Percentiles rank a stretch among this genome's conserved stretches.
Conservation (phyloP, 257 asterid species). For the Capsicum baccatum region DNA sequence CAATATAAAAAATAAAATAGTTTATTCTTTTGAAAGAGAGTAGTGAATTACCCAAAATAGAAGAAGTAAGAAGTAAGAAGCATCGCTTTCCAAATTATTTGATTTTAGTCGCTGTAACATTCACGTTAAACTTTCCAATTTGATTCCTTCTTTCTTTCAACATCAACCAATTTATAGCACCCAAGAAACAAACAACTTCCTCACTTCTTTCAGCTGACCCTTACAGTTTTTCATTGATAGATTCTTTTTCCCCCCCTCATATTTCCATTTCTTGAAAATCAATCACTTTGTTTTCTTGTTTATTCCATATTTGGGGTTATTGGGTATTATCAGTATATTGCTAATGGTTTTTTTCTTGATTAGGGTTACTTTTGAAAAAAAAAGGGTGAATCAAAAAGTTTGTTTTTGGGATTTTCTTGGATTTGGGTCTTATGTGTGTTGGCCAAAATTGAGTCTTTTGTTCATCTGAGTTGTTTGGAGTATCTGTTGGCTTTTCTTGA, state of each 20-base stretch:
- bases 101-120: slow-evolving; percentile 25
- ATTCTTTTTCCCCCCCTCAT: neutral
- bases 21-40: too few species aligned
- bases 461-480: neutral
- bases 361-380: neutral
- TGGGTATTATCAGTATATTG: neutral
- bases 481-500: slow-evolving; percentile 5
- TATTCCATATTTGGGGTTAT: too few species aligned
- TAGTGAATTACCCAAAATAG: neutral
- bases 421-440: slow-evolving; percentile 11
- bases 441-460: slow-evolving; percentile 27
- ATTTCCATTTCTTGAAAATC: slow-evolving; percentile 20
- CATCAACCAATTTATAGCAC: slow-evolving; percentile 39
- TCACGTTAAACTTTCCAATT: slow-evolving; percentile 37
- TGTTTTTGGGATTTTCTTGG: slow-evolving; percentile 21
- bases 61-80: slow-evolving; percentile 27
- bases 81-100: slow-evolving; percentile 30
- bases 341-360: neutral
- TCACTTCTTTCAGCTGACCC: slow-evolving; percentile 36
- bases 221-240: neutral
- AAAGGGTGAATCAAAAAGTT: neutral
- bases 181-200: slow-evolving; percentile 47
- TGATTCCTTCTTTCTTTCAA: slow-evolving; percentile 30
- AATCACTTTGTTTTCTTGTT: slow-evolving; percentile 8
- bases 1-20: too few species aligned